Percentiles rank a stretch among this genome's conserved stretches.
Conservation (phyloP, 768 basidiomycete species). For the Leccinum olivaceopallidum region DNA sequence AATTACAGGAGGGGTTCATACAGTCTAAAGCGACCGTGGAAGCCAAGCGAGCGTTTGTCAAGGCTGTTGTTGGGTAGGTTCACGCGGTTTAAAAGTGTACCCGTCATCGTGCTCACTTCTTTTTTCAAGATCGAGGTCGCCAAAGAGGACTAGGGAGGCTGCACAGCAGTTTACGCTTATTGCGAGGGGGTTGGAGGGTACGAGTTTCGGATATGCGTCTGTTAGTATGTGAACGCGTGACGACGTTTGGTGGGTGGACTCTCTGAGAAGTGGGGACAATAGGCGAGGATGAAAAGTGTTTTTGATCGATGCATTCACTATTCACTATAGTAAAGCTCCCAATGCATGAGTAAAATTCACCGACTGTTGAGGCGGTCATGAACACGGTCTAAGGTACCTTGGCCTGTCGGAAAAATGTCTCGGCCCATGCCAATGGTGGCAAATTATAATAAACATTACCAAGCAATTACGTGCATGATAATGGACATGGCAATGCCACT, state of each 20-base stretch:
- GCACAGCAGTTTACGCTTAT: slow-evolving; percentile 87
- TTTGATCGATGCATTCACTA: neutral
- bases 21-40: slow-evolving; percentile 70
- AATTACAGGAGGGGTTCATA: slow-evolving; percentile 65
- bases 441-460: no score
- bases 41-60: slow-evolving; percentile 78
- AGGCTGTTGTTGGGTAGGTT: slow-evolving; percentile 64
- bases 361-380: no score
- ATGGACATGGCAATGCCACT: no score
- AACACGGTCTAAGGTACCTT: neutral
- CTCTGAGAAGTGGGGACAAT: no score
- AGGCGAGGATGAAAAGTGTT: neutral
- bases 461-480: no score
- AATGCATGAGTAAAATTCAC: no score
- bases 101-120: neutral
- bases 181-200: slow-evolving; percentile 80
- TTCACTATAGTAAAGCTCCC: neutral
- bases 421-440: no score
- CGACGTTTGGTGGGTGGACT: neutral
- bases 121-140: slow-evolving; percentile 56
- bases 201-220: slow-evolving; percentile 82
- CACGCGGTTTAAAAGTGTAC: neutral
- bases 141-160: slow-evolving; percentile 76
- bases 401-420: no score
- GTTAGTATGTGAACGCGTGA: slow-evolving; percentile 41